phyloP scores from a whole-genome alignment of 768 basidiomycete genomes.

The Lactarius deliciosus region DNA sequence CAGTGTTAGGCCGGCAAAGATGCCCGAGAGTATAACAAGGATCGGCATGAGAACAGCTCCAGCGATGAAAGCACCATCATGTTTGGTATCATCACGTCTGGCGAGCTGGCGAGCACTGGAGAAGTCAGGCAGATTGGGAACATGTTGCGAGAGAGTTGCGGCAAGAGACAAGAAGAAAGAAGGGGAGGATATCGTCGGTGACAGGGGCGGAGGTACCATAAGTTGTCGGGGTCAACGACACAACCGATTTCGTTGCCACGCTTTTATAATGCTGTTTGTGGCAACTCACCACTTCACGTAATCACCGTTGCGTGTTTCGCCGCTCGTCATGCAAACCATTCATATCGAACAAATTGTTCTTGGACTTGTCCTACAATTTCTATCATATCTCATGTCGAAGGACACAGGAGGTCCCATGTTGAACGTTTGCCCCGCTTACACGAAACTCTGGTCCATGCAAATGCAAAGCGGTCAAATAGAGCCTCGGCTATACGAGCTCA shows the following conservation, averaged over 20 bases:
- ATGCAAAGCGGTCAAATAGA: no score
- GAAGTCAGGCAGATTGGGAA: conserved; percentile 19
- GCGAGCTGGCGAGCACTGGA: conserved; percentile 32
- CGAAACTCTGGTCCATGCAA: no score
- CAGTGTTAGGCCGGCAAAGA: conserved; percentile 89
- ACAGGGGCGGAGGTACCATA: conserved; percentile 28
- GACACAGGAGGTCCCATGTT: no score
- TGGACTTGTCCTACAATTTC: neutral
- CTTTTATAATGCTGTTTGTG: conserved; percentile 9
- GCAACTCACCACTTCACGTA: neutral
- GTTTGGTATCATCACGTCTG: conserved; percentile 35
- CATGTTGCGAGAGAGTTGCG: conserved; percentile 30
- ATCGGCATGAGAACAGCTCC: conserved; percentile 71
- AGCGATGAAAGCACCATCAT: conserved; percentile 39
- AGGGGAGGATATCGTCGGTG: conserved; percentile 20
- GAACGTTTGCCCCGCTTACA: no score
- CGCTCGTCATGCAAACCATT: neutral
- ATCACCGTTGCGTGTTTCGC: neutral
- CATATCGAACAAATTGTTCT: neutral
- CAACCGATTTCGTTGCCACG: neutral
- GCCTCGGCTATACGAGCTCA: neutral
- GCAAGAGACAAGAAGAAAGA: conserved; percentile 27
- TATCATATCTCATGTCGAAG: neutral
- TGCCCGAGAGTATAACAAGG: conserved; percentile 76
- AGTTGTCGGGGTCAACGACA: conserved; percentile 11